A percentile compares a stretch with the other conserved stretches of the same genome.
These are phyloP conservation scores for Solanum sparsipilum DNA, from an alignment of 257 asterid species.

Conservation along the genomic window DNA sequence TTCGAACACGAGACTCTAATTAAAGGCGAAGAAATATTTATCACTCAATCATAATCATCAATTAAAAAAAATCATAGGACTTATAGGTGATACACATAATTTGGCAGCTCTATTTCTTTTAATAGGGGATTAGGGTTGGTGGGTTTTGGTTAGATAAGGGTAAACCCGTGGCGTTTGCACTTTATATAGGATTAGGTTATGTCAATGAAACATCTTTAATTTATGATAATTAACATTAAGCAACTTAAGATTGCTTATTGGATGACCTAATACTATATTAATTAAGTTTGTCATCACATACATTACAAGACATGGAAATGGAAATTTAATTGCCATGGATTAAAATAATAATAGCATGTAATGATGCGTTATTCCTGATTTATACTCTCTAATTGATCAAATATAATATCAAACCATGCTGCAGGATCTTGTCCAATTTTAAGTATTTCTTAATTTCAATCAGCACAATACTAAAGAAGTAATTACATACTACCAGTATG, in stretches of 20 bases:
- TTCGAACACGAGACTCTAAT: neutral
- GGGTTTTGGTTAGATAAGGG: neutral
- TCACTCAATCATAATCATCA: neutral
- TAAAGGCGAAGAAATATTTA: neutral
- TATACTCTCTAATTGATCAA: neutral
- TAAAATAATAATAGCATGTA: neutral
- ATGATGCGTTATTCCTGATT: neutral
- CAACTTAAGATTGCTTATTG: neutral
- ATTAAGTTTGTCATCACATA: neutral
- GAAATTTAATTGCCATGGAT: neutral
- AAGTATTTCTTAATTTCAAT: neutral
- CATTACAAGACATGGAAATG: neutral
- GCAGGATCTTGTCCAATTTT: neutral
- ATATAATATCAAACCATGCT: neutral
- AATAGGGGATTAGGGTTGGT: neutral
- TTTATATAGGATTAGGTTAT: neutral
- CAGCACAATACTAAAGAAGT: neutral
- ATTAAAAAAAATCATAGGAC: no score
- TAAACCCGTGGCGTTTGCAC: neutral
- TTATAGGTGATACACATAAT: neutral
- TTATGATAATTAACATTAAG: neutral
- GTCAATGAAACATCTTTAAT: neutral
- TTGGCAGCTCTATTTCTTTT: neutral
- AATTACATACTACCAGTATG: neutral
- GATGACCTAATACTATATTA: neutral